These are phyloP conservation scores for Cryptosporidium viatorum DNA, from an alignment of 169 alveolate genomes.

Conservation along the genomic window DNA sequence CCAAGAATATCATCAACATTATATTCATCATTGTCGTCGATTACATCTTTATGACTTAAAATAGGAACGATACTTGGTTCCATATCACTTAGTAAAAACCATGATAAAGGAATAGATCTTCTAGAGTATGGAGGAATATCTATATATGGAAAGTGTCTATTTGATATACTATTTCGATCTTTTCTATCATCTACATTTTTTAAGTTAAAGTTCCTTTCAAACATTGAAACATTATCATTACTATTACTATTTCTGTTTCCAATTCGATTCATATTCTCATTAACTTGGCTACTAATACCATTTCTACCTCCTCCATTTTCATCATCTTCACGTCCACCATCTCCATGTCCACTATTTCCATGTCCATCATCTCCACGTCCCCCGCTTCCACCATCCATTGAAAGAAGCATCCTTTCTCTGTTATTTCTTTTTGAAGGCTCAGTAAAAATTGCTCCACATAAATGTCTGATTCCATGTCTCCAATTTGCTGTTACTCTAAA, in stretches of 20 bases:
- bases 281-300: too few relatives aligned
- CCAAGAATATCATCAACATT: neutral
- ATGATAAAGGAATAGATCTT: slow-evolving; percentile 71
- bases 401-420: neutral
- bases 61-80: slow-evolving; percentile 60
- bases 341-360: too few relatives aligned
- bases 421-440: slow-evolving; percentile 31
- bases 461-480: slow-evolving; percentile 63
- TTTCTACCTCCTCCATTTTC: too few relatives aligned
- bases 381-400: neutral
- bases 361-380: too few relatives aligned
- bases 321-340: too few relatives aligned
- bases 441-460: slow-evolving; percentile 62
- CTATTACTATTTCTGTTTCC: too few relatives aligned
- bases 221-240: too few relatives aligned
- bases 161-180: neutral
- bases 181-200: neutral
- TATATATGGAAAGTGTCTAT: slow-evolving; percentile 25
- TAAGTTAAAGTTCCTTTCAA: neutral
- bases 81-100: slow-evolving; percentile 70
- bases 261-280: too few relatives aligned
- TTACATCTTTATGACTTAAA: slow-evolving; percentile 1
- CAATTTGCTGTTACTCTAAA: slow-evolving; percentile 65
- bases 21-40: slow-evolving; percentile 12
- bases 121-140: slow-evolving; percentile 70